phyloP scores from a whole-genome alignment of 2,329 filamentous ascomycete species.

The Sordariomycetes sp. region DNA sequence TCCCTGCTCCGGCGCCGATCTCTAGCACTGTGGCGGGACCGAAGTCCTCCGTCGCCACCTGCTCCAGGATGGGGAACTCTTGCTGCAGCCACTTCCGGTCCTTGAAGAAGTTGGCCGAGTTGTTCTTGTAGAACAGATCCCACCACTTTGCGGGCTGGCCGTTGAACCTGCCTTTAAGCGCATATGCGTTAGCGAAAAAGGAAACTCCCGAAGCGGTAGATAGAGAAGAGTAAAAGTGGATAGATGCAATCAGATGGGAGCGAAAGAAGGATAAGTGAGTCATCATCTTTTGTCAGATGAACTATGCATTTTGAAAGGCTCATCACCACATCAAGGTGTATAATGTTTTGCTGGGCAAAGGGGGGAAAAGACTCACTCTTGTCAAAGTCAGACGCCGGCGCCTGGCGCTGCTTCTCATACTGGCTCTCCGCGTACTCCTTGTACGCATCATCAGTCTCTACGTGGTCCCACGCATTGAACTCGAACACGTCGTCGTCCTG shows the following conservation, averaged over 20 bases:
- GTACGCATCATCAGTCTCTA: constrained; percentile 83
- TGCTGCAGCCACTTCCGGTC: constrained; percentile 94
- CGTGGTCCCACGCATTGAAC: constrained; percentile 98
- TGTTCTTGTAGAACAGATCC: constrained; percentile 98
- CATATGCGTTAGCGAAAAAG: constrained; percentile 6
- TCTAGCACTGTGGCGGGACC: constrained; percentile 66
- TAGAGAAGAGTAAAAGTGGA: constrained; percentile 8
- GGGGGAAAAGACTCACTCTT: constrained; percentile 41
- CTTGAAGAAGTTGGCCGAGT: constrained; percentile 96
- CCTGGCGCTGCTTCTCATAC: constrained; percentile 69
- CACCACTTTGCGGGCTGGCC: constrained; percentile 87
- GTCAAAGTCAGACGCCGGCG: constrained; percentile 88
- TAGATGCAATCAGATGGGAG: constrained; percentile 51
- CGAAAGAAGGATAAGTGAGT: constrained; percentile 56
- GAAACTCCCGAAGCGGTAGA: constrained; percentile 2
- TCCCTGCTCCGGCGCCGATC: constrained; percentile 89
- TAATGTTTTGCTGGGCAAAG: constrained; percentile 11
- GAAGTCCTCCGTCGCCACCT: constrained; percentile 57
- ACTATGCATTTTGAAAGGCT: constrained; percentile 51
- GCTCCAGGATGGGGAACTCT: constrained; percentile 80
- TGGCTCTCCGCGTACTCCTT: constrained; percentile 75
- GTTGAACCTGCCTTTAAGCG: constrained; percentile 61
- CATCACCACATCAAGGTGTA: constrained; percentile 32
- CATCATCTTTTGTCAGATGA: constrained; percentile 55
- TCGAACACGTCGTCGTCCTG: constrained; percentile 84